phyloP scores from a whole-genome alignment of 768 basidiomycete species.

The Phylloporus sp. region DNA sequence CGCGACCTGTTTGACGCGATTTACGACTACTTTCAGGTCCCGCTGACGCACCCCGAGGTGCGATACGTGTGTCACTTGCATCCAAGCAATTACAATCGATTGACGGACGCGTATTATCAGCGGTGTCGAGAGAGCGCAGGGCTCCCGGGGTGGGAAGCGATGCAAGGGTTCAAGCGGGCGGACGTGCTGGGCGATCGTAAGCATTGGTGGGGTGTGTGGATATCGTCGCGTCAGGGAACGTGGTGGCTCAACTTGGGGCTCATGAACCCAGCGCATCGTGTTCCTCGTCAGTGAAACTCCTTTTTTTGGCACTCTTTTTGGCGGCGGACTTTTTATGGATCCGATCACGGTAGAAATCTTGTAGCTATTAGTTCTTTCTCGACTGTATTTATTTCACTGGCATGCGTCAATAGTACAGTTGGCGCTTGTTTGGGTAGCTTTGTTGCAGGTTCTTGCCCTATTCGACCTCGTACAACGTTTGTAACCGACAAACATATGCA shows the following conservation, averaged over 20 bases:
- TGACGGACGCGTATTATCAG: constrained; percentile 27
- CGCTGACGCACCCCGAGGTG: constrained; percentile 33
- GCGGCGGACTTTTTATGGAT: neutral
- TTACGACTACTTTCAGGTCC: constrained; percentile 43
- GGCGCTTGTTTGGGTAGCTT: too few relatives aligned
- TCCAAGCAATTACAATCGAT: constrained; percentile 15
- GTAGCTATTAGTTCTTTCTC: too few relatives aligned
- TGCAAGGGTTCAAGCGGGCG: constrained; percentile 41
- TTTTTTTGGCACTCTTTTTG: too few relatives aligned
- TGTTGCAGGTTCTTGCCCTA: too few relatives aligned
- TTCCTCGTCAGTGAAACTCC: neutral
- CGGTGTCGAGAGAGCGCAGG: constrained; percentile 39
- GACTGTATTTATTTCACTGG: too few relatives aligned
- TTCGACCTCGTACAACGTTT: too few relatives aligned
- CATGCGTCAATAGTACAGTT: too few relatives aligned
- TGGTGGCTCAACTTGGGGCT: constrained; percentile 48
- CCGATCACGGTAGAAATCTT: too few relatives aligned
- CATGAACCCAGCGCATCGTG: constrained; percentile 20
- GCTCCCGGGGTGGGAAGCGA: constrained; percentile 36
- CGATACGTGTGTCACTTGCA: constrained; percentile 15
- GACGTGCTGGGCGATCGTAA: constrained; percentile 47
- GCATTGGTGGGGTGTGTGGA: constrained; percentile 41
- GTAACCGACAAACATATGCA: too few relatives aligned
- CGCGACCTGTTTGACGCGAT: constrained; percentile 46
- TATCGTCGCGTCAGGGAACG: constrained; percentile 28